A percentile compares a stretch with the other conserved stretches of the same genome.
Evolutionary conservation across 495 filamentous ascomycete species (phyloP).

Genomic region (Hapsidospora chrysogenum): DNA sequence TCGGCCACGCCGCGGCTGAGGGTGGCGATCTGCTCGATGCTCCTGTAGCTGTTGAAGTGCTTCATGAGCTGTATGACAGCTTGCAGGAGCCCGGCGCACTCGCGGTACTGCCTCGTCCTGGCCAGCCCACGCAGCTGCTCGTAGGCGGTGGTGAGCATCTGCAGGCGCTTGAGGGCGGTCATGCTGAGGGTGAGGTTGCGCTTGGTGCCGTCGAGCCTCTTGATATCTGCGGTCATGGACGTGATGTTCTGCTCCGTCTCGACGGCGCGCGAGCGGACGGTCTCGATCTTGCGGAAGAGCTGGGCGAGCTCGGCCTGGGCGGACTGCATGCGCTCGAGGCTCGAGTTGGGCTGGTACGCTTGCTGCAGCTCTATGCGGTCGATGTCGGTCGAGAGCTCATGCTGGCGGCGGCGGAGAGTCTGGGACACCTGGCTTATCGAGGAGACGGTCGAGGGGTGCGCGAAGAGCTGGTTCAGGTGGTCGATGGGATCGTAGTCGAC

Average conservation of each 20-base stretch:
- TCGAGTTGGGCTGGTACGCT: conserved; percentile 72
- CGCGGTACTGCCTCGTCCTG: conserved; percentile 79
- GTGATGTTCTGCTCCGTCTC: conserved; percentile 92
- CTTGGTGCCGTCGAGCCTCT: conserved; percentile 91
- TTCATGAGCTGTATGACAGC: conserved; percentile 96
- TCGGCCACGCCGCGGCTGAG: conserved; percentile 88
- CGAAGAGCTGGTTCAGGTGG: conserved; percentile 88
- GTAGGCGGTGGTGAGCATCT: conserved; percentile 98
- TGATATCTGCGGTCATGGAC: conserved; percentile 98
- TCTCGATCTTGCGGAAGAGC: conserved; percentile 91
- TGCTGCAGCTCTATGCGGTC: conserved; percentile 59
- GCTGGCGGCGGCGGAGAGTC: conserved; percentile 57
- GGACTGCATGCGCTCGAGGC: conserved; percentile 73
- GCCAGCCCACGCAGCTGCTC: conserved; percentile 80
- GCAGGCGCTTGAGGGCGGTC: conserved; percentile 91
- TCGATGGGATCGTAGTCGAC: conserved; percentile 88
- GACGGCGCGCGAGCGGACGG: conserved; percentile 73
- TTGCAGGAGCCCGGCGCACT: conserved; percentile 88
- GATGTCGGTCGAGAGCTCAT: conserved; percentile 76
- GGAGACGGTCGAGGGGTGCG: conserved; percentile 73
- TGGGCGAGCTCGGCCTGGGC: conserved; percentile 79
- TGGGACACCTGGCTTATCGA: conserved; percentile 56
- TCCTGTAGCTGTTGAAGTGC: conserved; percentile 95
- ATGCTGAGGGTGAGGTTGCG: conserved; percentile 91
- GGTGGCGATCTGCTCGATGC: conserved; percentile 93